A percentile compares a stretch with the other conserved stretches of the same genome.
Conservation (phyloP, 2,329 filamentous ascomycete genomes). For the Drechslerella coelobrocha region DNA sequence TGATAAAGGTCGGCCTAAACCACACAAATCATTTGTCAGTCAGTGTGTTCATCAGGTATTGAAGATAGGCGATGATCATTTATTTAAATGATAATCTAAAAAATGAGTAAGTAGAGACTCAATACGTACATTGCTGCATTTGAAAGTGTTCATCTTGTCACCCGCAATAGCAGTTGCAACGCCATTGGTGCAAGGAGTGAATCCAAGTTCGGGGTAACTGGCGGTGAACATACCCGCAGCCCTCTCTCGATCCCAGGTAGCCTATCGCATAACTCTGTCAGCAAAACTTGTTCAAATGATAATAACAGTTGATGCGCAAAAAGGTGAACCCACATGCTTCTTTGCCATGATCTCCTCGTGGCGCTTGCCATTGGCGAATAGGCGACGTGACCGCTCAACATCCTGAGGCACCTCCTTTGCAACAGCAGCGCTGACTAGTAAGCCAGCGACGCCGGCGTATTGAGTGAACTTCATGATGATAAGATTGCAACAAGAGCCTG, state of each 20-base stretch:
- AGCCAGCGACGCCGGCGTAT: conserved; percentile 46
- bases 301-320: conserved; percentile 1
- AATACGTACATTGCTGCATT: conserved; percentile 37
- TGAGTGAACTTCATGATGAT: conserved; percentile 41
- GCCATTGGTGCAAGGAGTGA: conserved; percentile 29
- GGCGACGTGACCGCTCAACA: conserved; percentile 25
- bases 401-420: conserved; percentile 47
- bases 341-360: conserved; percentile 45
- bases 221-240: conserved; percentile 37
- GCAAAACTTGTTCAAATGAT: conserved; percentile 41
- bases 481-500: conserved; percentile 10
- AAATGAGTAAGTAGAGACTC: background rate
- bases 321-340: conserved; percentile 38
- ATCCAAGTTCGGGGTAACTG: conserved; percentile 32
- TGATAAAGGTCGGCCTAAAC: conserved; percentile 58
- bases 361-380: conserved; percentile 39
- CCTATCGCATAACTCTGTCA: conserved; percentile 32
- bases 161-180: conserved; percentile 23
- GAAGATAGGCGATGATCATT: too few relatives aligned
- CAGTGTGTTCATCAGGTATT: too few relatives aligned
- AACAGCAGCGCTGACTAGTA: conserved; percentile 36
- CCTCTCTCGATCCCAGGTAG: conserved; percentile 23
- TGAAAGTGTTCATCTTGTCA: conserved; percentile 43
- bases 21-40: too few relatives aligned
- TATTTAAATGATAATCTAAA: background rate